Percentiles rank a stretch among this genome's conserved stretches.
Evolutionary conservation across 805 yeast species (phyloP).

Genomic region (Suhomyces prunicola): DNA sequence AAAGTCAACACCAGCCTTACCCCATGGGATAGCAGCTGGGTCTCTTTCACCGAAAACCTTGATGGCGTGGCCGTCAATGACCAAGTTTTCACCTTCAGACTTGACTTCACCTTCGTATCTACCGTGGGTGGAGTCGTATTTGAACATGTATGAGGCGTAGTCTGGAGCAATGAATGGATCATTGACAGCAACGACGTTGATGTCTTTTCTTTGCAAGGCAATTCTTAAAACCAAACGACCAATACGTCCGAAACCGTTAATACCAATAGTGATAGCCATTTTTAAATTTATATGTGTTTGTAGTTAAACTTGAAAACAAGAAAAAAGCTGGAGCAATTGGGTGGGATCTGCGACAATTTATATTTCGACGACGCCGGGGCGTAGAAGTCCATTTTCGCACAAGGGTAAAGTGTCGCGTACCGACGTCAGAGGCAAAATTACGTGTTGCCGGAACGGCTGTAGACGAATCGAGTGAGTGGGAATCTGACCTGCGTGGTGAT

Average conservation of each 20-base stretch:
- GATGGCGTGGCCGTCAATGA: slow-evolving; percentile 28
- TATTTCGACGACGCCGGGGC: slow-evolving; percentile 6
- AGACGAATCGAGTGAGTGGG: not conserved
- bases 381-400: slow-evolving; percentile 6
- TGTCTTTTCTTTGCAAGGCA: slow-evolving; percentile 30
- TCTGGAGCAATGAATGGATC: slow-evolving; percentile 35
- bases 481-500: not conserved
- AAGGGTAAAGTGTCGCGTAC: not conserved
- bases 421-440: not conserved
- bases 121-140: slow-evolving; percentile 38
- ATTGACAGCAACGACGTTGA: slow-evolving; percentile 31
- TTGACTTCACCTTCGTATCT: slow-evolving; percentile 28
- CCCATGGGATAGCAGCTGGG: slow-evolving; percentile 35
- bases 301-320: not conserved
- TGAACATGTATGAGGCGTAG: slow-evolving; percentile 37
- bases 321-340: not conserved
- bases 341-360: slow-evolving; percentile 1
- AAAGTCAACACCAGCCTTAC: slow-evolving; percentile 28
- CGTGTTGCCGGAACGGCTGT: not conserved
- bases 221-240: slow-evolving; percentile 35
- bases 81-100: slow-evolving; percentile 20
- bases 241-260: slow-evolving; percentile 37
- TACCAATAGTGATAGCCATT: slow-evolving; percentile 29
- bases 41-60: slow-evolving; percentile 33
- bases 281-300: slow-evolving; percentile 4